Percentiles rank a stretch among this genome's conserved stretches.
Evolutionary conservation across 2,329 filamentous ascomycete species (phyloP).

Genomic region (Trichoderma oligosporum): DNA sequence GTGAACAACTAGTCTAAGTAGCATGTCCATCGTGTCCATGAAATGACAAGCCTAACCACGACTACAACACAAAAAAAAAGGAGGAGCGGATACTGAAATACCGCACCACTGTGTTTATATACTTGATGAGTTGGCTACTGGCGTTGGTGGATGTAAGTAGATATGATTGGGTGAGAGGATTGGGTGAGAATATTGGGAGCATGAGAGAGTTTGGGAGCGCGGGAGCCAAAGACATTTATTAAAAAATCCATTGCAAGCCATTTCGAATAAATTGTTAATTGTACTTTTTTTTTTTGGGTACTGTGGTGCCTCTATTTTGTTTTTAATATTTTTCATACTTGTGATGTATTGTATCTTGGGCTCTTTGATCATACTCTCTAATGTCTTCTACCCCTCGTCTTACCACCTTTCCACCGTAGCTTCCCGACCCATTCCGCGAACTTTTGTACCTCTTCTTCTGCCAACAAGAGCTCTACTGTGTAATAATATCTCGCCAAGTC

Average conservation of each 20-base stretch:
- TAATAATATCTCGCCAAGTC: slow-evolving; percentile 69
- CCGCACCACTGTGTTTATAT: slow-evolving; percentile 11
- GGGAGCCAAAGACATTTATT: slow-evolving; percentile 9
- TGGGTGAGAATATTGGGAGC: neutral
- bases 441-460: slow-evolving; percentile 65
- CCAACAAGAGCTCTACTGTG: slow-evolving; percentile 67
- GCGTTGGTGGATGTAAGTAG: neutral
- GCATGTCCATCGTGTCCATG: neutral
- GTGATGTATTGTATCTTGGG: too few relatives aligned
- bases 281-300: neutral
- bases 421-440: slow-evolving; percentile 71
- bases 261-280: slow-evolving; percentile 1
- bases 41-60: neutral
- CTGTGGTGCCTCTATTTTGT: neutral
- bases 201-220: neutral
- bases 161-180: neutral
- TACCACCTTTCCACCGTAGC: slow-evolving; percentile 66
- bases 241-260: slow-evolving; percentile 14
- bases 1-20: neutral
- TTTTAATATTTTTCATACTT: too few relatives aligned
- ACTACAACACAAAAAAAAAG: neutral
- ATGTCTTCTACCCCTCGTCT: slow-evolving; percentile 8
- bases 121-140: slow-evolving; percentile 14
- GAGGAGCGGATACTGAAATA: neutral
- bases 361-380: neutral